These are phyloP conservation scores for Monosporozyma servazzii DNA, from an alignment of 805 yeast species.

Conservation along the genomic window DNA sequence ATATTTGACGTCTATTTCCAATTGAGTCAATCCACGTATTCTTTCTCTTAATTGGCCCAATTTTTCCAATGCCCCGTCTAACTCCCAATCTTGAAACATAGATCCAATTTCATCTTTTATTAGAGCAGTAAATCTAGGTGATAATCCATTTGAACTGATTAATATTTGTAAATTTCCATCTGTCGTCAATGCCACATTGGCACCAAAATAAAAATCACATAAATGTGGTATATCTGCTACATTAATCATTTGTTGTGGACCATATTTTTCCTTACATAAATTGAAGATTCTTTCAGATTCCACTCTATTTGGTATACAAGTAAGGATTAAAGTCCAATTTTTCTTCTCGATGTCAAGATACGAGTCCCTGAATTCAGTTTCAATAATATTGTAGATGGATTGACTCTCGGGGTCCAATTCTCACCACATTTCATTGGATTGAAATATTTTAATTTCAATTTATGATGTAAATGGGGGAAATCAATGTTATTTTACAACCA, in stretches of 20 bases:
- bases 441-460: constrained; percentile 4
- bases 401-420: constrained; percentile 2
- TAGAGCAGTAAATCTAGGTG: constrained; percentile 28
- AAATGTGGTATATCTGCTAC: constrained; percentile 30
- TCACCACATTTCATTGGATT: neutral
- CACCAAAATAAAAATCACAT: constrained; percentile 31
- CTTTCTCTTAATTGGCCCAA: constrained; percentile 19
- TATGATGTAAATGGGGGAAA: constrained; percentile 20
- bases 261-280: constrained; percentile 16
- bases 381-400: neutral
- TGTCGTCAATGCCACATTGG: constrained; percentile 15
- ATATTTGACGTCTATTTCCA: constrained; percentile 14
- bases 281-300: constrained; percentile 19
- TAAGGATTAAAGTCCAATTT: constrained; percentile 24
- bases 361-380: neutral
- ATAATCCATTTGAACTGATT: constrained; percentile 27
- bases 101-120: constrained; percentile 19
- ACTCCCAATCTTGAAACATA: constrained; percentile 11
- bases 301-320: constrained; percentile 23
- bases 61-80: constrained; percentile 18
- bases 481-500: constrained; percentile 25
- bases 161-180: constrained; percentile 14
- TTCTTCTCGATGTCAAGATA: neutral
- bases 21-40: constrained; percentile 12
- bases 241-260: constrained; percentile 25